Evolutionary conservation across 148 eudicot genomes (phyloP), one percentile per base, ranked within the genome.

Genomic region (Rhododendron ovatum): DNA sequence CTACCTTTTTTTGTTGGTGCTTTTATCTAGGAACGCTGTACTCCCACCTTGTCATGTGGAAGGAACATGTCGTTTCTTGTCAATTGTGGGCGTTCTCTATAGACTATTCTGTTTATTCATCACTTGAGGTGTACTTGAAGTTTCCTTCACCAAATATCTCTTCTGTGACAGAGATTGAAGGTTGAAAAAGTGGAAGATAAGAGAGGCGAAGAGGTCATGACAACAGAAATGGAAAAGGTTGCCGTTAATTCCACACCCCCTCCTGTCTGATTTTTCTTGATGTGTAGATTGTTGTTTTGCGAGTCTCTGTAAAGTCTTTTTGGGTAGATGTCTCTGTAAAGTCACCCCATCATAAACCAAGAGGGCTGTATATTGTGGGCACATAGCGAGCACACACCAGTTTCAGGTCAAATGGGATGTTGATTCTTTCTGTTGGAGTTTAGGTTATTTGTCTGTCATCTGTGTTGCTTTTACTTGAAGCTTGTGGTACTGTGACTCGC

Each of bases 101-200:
- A 57, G 71, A 39, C 5, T 73, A 4, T 35, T 24, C 26, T 83
- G 8, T 12, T 18, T 18, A 50, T 84, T 43, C 30, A 18, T 35
- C 48, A 26, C 41, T 61, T 41, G 37, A 14, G 20, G 12, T 26
- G 65, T 82, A n/a, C 26, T 63, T 82, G 35, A 61, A 35, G 69
- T 69, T 69, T 24, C 2, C 14, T 74, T 51, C 4, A 33, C 48
- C 80, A 74, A 69, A 39, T 84, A 2, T 77, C 73, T 85, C 69
- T 57, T 12, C 28, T 55, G 81, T 84, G 22, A 82, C 91, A 93
- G 95, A 92, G 91, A 88, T 71, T 78, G 85, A 92, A 91, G 87
- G 83, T 88, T 78, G 89, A 89, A 41, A 81, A 65, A 43, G 84
- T 73, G 30, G 92, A 86, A 71, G 89, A 89, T 55, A 81, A 81